These are phyloP conservation scores for Curvularia hawaiiensis DNA, from an alignment of 2,329 filamentous ascomycete genomes.

Conservation along the genomic window DNA sequence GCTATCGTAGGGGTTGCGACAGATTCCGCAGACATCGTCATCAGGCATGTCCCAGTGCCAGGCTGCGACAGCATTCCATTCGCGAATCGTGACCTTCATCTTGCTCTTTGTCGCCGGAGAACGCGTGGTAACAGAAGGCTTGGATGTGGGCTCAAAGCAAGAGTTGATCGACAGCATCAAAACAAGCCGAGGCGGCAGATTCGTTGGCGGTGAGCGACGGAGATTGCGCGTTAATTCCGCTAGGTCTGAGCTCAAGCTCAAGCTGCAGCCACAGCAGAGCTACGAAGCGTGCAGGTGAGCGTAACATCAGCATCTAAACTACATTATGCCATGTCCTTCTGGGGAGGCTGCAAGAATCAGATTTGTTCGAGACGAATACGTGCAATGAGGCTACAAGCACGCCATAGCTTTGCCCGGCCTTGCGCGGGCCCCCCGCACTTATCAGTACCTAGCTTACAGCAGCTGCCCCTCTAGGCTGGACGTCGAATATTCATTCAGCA, in stretches of 20 bases:
- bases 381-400: neutral
- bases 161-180: constrained; percentile 24
- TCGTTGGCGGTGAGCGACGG: constrained; percentile 24
- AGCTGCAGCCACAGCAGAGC: constrained; percentile 1
- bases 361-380: neutral
- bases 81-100: constrained; percentile 96
- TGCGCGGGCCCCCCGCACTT: constrained; percentile 12
- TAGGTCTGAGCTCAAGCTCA: constrained; percentile 11
- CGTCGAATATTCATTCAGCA: constrained; percentile 24
- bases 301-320: neutral
- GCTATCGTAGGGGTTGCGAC: constrained; percentile 95
- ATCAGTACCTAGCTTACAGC: constrained; percentile 6
- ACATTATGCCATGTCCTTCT: neutral
- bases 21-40: constrained; percentile 98
- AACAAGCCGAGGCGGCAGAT: constrained; percentile 22
- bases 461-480: constrained; percentile 6
- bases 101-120: constrained; percentile 5
- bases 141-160: constrained; percentile 23
- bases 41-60: constrained; percentile 99
- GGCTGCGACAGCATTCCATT: constrained; percentile 92
- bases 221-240: constrained; percentile 13
- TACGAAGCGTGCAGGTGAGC: neutral
- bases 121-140: constrained; percentile 6
- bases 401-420: constrained; percentile 14
- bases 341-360: neutral